Evolutionary conservation across 2,329 filamentous ascomycete species (phyloP).

Genomic region (Trichoderma hamatum): DNA sequence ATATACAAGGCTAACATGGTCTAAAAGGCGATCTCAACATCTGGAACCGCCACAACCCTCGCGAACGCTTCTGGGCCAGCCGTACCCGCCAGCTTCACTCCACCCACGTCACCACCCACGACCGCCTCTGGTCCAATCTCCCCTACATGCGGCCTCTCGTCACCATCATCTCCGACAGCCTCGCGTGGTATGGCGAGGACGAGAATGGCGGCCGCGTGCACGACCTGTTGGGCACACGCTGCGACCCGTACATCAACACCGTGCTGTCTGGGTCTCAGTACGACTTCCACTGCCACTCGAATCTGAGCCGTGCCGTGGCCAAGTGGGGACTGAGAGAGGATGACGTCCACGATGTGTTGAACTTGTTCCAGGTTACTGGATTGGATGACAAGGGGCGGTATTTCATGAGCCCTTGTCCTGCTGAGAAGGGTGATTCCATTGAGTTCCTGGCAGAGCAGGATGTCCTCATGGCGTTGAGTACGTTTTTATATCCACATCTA

Average conservation of each 20-base stretch:
- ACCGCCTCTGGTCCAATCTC: constrained; percentile 76
- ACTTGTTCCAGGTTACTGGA: constrained; percentile 84
- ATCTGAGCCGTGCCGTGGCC: constrained; percentile 72
- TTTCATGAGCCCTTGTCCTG: constrained; percentile 71
- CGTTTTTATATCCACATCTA: constrained; percentile 30
- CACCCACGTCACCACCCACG: constrained; percentile 70
- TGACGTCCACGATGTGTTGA: constrained; percentile 84
- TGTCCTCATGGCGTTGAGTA: constrained; percentile 63
- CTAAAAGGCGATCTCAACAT: constrained; percentile 72
- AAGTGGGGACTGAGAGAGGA: constrained; percentile 69
- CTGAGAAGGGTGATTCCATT: constrained; percentile 60
- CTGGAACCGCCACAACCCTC: constrained; percentile 75
- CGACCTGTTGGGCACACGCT: constrained; percentile 79
- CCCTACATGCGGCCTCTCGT: constrained; percentile 76
- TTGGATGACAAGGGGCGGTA: constrained; percentile 72
- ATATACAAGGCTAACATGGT: neutral
- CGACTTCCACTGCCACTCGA: constrained; percentile 84
- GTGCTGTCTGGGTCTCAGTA: constrained; percentile 72
- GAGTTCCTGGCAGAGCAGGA: constrained; percentile 83
- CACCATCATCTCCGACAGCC: constrained; percentile 70
- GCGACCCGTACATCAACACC: constrained; percentile 81
- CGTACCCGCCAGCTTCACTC: constrained; percentile 78
- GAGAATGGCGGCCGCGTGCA: constrained; percentile 69
- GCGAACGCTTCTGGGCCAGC: constrained; percentile 81
- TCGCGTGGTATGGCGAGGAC: constrained; percentile 63